A percentile compares a stretch with the other conserved stretches of the same genome.
phyloP scores from a whole-genome alignment of 1,139 yeast genomes.

The Yamadazyma conglobata region DNA sequence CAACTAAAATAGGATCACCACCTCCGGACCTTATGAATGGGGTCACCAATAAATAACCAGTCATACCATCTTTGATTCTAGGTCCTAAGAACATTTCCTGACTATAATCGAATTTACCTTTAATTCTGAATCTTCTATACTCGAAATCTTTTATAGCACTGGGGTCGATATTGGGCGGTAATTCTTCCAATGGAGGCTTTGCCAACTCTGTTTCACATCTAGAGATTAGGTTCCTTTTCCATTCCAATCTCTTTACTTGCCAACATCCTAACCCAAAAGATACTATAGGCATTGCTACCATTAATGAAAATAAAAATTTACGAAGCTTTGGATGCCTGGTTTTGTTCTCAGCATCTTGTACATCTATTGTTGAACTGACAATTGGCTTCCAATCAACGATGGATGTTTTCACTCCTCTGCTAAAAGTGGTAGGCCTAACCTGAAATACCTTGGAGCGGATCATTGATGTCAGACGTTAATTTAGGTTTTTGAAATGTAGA shows the following conservation, averaged over 20 bases:
- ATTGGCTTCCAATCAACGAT: slow-evolving; percentile 85
- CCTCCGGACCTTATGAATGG: slow-evolving; percentile 80
- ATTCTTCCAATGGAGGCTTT: slow-evolving; percentile 58
- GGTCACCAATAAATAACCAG: slow-evolving; percentile 77
- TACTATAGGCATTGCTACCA: slow-evolving; percentile 83
- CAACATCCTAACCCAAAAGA: slow-evolving; percentile 88
- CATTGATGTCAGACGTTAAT: slow-evolving; percentile 1
- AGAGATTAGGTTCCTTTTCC: slow-evolving; percentile 88
- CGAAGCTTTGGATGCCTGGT: slow-evolving; percentile 40
- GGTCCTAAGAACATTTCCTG: slow-evolving; percentile 95
- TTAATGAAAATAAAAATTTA: slow-evolving; percentile 50
- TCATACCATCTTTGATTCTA: slow-evolving; percentile 66
- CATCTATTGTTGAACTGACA: slow-evolving; percentile 47
- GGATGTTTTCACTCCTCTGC: slow-evolving; percentile 53
- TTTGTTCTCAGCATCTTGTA: slow-evolving; percentile 39
- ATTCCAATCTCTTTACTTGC: slow-evolving; percentile 81
- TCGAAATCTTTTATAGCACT: slow-evolving; percentile 66
- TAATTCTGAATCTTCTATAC: slow-evolving; percentile 68
- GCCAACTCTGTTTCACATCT: slow-evolving; percentile 79
- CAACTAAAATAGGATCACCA: slow-evolving; percentile 67
- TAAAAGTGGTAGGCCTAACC: no score
- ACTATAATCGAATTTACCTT: slow-evolving; percentile 77
- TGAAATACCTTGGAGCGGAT: no score
- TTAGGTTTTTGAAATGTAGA: not conserved
- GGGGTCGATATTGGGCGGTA: slow-evolving; percentile 61